Evolutionary conservation across 768 basidiomycete genomes (phyloP).

Genomic region (Auriscalpium microsporum): DNA sequence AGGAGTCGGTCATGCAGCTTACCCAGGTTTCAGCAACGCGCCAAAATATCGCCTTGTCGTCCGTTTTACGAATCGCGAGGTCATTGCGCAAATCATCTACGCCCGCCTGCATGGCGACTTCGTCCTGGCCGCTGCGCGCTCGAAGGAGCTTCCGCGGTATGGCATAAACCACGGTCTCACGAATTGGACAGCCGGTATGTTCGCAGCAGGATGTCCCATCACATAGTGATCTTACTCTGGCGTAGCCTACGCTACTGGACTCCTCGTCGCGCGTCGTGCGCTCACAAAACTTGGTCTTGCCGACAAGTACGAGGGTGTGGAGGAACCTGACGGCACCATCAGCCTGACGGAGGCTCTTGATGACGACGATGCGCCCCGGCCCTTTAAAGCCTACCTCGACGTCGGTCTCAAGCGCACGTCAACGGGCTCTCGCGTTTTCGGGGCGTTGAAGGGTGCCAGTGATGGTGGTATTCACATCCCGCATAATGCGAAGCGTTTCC

Average conservation of each 20-base stretch:
- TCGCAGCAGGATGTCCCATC: background rate
- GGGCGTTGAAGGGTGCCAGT: constrained; percentile 96
- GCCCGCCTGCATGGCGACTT: constrained; percentile 98
- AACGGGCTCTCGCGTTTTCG: constrained; percentile 95
- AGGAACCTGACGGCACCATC: constrained; percentile 85
- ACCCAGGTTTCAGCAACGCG: constrained; percentile 53
- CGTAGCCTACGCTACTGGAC: constrained; percentile 91
- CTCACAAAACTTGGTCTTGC: constrained; percentile 92
- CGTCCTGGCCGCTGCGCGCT: constrained; percentile 79
- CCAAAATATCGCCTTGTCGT: constrained; percentile 98
- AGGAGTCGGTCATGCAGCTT: background rate
- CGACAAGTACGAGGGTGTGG: constrained; percentile 94
- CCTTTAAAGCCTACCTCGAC: constrained; percentile 99
- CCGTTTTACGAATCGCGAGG: constrained; percentile 95
- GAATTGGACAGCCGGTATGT: constrained; percentile 92
- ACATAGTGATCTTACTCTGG: background rate
- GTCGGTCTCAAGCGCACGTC: constrained; percentile 97
- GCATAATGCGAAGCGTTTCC: constrained; percentile 97
- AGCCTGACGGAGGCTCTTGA: constrained; percentile 78
- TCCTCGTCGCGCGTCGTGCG: constrained; percentile 90
- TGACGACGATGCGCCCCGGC: constrained; percentile 88
- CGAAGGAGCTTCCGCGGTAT: constrained; percentile 88
- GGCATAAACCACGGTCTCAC: constrained; percentile 98
- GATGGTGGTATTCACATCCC: constrained; percentile 98
- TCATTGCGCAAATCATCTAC: constrained; percentile 93